A percentile compares a stretch with the other conserved stretches of the same genome.
These are phyloP conservation scores for Emmonsiellopsis sp. DNA, from an alignment of 2,329 filamentous ascomycete genomes.

Conservation along the genomic window DNA sequence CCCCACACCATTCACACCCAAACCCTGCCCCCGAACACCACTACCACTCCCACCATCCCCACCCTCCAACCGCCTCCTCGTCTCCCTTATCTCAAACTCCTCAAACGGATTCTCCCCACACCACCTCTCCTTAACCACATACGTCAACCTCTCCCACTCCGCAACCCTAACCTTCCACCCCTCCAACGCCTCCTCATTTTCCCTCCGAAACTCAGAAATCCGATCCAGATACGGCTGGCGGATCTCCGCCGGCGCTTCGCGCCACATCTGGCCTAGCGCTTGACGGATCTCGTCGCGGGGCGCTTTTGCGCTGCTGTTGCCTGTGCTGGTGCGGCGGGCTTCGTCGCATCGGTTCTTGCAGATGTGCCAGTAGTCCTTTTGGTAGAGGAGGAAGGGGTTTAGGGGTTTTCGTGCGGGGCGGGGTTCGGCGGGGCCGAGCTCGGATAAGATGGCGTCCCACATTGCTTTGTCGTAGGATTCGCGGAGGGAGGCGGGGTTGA, in stretches of 20 bases:
- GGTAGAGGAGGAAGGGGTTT: slow-evolving; percentile 85
- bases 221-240: slow-evolving; percentile 71
- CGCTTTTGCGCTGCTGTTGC: slow-evolving; percentile 59
- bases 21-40: neutral
- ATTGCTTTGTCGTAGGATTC: slow-evolving; percentile 50
- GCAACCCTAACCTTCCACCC: slow-evolving; percentile 64
- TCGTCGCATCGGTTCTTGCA: slow-evolving; percentile 61
- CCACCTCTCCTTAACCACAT: slow-evolving; percentile 34
- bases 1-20: too few relatives aligned
- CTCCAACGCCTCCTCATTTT: slow-evolving; percentile 53
- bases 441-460: slow-evolving; percentile 45
- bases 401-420: slow-evolving; percentile 64
- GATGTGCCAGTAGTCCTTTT: slow-evolving; percentile 60
- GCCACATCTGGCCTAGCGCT: slow-evolving; percentile 87
- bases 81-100: slow-evolving; percentile 4
- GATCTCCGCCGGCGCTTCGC: slow-evolving; percentile 59
- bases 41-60: neutral
- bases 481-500: slow-evolving; percentile 23
- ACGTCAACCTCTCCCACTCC: slow-evolving; percentile 35
- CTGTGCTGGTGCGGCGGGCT: slow-evolving; percentile 54
- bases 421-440: slow-evolving; percentile 66
- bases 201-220: slow-evolving; percentile 60
- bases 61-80: slow-evolving; percentile 1
- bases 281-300: slow-evolving; percentile 66
- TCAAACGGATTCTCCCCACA: slow-evolving; percentile 29